Conservation (phyloP, 352 stramenopile species). For the Globisporangium orthogonon region DNA sequence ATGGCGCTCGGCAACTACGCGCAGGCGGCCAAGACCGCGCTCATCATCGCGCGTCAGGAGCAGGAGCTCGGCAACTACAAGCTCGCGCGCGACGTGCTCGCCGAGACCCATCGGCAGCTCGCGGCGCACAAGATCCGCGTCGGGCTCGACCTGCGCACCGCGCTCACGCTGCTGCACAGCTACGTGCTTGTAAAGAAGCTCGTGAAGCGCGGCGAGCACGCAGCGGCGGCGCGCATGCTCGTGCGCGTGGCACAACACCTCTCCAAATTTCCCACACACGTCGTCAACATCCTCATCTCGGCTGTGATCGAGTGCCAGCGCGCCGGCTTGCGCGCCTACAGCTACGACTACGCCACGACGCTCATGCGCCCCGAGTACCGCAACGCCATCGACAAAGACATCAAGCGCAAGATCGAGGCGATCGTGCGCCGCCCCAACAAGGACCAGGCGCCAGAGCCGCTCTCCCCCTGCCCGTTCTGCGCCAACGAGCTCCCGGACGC, state of each 20-base stretch:
- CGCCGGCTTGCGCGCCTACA: slow-evolving; percentile 82
- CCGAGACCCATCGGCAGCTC: slow-evolving; percentile 87
- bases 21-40: slow-evolving; percentile 90
- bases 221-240: slow-evolving; percentile 83
- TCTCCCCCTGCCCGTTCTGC: slow-evolving; percentile 85
- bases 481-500: slow-evolving; percentile 66
- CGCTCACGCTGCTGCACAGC: slow-evolving; percentile 90
- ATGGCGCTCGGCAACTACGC: slow-evolving; percentile 92
- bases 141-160: slow-evolving; percentile 76
- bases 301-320: slow-evolving; percentile 93
- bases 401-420: slow-evolving; percentile 92
- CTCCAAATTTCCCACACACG: slow-evolving; percentile 90
- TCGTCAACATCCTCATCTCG: slow-evolving; percentile 89
- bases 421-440: slow-evolving; percentile 91
- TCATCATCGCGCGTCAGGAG: slow-evolving; percentile 93
- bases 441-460: slow-evolving; percentile 65
- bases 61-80: slow-evolving; percentile 93
- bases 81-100: slow-evolving; percentile 86
- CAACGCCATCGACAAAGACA: slow-evolving; percentile 84
- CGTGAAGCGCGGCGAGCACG: slow-evolving; percentile 84
- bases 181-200: slow-evolving; percentile 93
- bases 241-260: slow-evolving; percentile 88
- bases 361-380: slow-evolving; percentile 90
- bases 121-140: slow-evolving; percentile 85
- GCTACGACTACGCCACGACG: slow-evolving; percentile 90